Base-by-base conservation (phyloP, 192 early-diverging fungal genomes). In the Backusella mclennaniae region DNA sequence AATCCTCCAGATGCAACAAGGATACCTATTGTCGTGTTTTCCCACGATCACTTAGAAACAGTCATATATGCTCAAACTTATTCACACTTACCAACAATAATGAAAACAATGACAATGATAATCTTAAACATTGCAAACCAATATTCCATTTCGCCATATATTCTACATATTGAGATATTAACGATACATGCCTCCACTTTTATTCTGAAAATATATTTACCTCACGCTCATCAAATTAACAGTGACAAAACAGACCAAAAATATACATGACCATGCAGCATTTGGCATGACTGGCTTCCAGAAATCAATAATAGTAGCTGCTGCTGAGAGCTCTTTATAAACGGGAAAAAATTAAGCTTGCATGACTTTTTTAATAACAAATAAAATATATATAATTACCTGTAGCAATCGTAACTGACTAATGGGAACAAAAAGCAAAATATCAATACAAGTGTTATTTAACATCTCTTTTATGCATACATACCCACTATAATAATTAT, bases 131-230 rank as follows among this genome's bases (percentile, higher is more conserved):
- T 46, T 8, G 90, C 85, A 59, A 96, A 85, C 90, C 90, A 90
- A 77, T 93, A 96, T 82, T 98, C 96, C 6, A 90, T 79, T 83
- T 98, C 96, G 75, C 95, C 96, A 85, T 95, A 98, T 12, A 92
- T 88, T 68, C 94, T 66, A 53, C 17, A n/a, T 2, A 67, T 21
- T 6, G 52, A 56, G 6, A 49, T 49, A 49, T 49, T 5, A 49
- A 21, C n/a, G 46, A n/a, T 49, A 49, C 4, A 49, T 14, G 4
- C 6, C 6, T 23, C 1, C 17, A 5, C 2, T 59, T 59, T 59
- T 59, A 12, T 12, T 21, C 7, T 59, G 26, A 56, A 56, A 56
- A 23, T 4, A 21, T 11, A 1, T 3, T 41, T 73, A 73, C 72
- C 72, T 66, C 87, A 89, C 75, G 81, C 84, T 72, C 87, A 91